Conservation (phyloP, 441 rosid species). For the Metrosideros polymorpha region DNA sequence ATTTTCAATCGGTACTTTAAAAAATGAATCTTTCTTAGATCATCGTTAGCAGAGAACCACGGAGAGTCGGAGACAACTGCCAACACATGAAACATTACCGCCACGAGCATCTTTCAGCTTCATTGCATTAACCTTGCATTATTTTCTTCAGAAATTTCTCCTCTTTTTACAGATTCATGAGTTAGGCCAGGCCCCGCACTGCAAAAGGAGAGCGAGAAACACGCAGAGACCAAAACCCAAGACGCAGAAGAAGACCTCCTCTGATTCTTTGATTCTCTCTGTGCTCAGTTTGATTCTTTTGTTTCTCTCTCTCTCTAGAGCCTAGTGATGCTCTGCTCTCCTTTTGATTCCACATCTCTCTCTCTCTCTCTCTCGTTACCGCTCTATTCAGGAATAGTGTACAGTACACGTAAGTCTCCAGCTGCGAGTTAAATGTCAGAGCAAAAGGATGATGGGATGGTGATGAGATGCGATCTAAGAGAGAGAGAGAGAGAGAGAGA, state of each 20-base stretch:
- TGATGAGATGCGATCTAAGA: conserved; percentile 26
- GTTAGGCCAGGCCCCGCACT: neutral
- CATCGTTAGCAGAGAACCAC: neutral
- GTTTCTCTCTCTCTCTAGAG: neutral
- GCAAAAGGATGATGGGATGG: conserved; percentile 32
- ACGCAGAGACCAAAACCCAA: neutral
- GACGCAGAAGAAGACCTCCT: neutral
- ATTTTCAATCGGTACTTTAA: neutral
- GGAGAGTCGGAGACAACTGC: neutral
- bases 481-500: neutral
- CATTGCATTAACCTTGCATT: neutral
- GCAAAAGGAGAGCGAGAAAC: neutral
- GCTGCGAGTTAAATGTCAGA: neutral
- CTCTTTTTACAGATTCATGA: neutral
- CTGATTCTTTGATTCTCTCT: neutral
- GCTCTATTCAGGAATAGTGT: neutral
- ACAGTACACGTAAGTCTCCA: neutral
- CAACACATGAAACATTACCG: neutral
- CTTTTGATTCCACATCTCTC: neutral
- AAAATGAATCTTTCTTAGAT: neutral
- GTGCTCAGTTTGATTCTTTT: neutral
- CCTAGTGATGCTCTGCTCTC: neutral
- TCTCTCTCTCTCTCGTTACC: neutral
- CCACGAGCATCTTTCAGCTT: neutral
- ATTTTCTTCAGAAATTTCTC: neutral